Percentiles rank a stretch among this genome's conserved stretches.
Evolutionary conservation across 257 asterid species (phyloP).

Genomic region (Gardenia jasminoides): DNA sequence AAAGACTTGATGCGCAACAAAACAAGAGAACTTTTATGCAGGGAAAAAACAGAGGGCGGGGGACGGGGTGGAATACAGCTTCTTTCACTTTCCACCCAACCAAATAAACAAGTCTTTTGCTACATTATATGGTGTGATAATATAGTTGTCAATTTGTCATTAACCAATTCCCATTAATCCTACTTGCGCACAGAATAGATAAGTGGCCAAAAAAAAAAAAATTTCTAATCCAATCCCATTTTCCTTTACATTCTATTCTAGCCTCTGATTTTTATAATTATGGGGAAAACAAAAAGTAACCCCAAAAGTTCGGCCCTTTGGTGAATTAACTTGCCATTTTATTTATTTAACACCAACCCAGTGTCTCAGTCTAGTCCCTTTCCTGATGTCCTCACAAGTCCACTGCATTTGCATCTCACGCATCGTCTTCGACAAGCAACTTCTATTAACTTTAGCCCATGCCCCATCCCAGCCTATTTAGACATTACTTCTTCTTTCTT

Average conservation of each 20-base stretch:
- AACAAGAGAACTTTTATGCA: no score
- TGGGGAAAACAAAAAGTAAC: conserved; percentile 3
- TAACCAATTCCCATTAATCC: conserved; percentile 7
- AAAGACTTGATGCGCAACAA: no score
- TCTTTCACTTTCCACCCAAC: neutral
- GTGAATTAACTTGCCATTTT: neutral
- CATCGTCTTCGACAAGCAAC: neutral
- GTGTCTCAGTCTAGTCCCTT: conserved; percentile 13
- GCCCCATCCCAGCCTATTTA: no score
- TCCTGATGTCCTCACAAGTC: neutral
- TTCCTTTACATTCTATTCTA: neutral
- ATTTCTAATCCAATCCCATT: conserved; percentile 12
- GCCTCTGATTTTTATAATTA: neutral
- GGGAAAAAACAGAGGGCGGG: no score
- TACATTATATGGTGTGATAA: neutral
- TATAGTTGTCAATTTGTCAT: conserved; percentile 10
- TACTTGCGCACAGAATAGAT: neutral
- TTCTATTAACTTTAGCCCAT: neutral
- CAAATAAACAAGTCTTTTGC: neutral
- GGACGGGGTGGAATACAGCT: no score
- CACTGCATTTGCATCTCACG: neutral
- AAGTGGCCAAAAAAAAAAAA: conserved; percentile 16
- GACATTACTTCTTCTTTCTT: no score
- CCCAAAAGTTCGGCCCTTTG: neutral
- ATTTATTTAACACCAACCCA: neutral